Evolutionary conservation across 225 moss, liverwort and hornwort species (phyloP).

Genomic region (Straminergon stramineum): DNA sequence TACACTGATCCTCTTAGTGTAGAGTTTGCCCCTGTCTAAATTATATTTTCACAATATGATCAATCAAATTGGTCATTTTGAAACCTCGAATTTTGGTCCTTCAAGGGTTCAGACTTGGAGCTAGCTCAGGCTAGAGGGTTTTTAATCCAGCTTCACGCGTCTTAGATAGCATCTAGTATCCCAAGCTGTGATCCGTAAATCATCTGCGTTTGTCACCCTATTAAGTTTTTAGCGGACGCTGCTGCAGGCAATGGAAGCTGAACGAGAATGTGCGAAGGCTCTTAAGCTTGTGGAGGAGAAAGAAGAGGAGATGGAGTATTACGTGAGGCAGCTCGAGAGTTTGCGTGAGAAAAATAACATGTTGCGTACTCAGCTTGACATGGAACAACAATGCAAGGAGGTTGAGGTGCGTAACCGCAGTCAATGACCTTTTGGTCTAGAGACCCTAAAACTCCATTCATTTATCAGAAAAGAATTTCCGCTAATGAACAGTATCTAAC

Average conservation of each 20-base stretch:
- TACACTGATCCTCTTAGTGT: neutral
- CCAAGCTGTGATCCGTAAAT: neutral
- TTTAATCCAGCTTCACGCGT: neutral
- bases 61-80: neutral
- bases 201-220: neutral
- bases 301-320: conserved; percentile 42
- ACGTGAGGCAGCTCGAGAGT: conserved; percentile 22
- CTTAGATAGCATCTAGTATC: neutral
- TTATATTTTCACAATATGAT: neutral
- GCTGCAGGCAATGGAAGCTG: conserved; percentile 27
- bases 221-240: neutral
- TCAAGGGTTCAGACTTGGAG: neutral
- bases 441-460: neutral
- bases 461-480: neutral
- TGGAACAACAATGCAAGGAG: conserved; percentile 49
- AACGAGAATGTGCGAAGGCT: conserved; percentile 19
- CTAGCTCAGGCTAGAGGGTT: neutral
- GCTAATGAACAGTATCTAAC: neutral
- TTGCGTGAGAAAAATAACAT: conserved; percentile 41
- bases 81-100: neutral
- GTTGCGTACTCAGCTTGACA: conserved; percentile 36
- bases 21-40: neutral
- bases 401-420: conserved; percentile 19
- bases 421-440: neutral
- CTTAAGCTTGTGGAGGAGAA: conserved; percentile 33